A percentile compares a stretch with the other conserved stretches of the same genome.
These are phyloP conservation scores for Tremella fuciformis DNA, from an alignment of 768 basidiomycete species.

Conservation along the genomic window DNA sequence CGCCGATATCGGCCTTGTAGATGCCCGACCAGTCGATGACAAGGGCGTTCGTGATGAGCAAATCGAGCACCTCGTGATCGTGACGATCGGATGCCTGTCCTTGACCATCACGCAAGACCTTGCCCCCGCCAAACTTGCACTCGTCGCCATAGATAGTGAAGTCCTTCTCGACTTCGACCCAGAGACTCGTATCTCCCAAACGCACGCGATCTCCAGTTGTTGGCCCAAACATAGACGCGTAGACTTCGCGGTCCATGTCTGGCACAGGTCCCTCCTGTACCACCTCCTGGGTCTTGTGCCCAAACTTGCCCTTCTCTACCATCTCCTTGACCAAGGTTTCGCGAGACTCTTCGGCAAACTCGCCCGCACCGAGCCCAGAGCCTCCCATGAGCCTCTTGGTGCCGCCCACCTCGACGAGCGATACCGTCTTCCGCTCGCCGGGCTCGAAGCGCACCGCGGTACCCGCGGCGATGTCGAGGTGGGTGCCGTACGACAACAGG, in stretches of 20 bases:
- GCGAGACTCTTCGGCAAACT: conserved; percentile 51
- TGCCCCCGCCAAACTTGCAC: conserved; percentile 96
- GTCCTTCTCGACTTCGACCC: conserved; percentile 89
- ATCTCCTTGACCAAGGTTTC: conserved; percentile 45
- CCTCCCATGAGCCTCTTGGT: conserved; percentile 71
- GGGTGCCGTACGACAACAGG: conserved; percentile 64
- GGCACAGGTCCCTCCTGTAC: conserved; percentile 58
- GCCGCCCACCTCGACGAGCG: conserved; percentile 75
- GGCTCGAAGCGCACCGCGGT: conserved; percentile 97
- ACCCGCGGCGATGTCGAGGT: conserved; percentile 85
- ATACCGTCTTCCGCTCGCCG: conserved; percentile 79
- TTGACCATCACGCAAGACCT: conserved; percentile 94
- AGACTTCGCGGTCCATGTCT: conserved; percentile 56
- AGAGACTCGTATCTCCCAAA: conserved; percentile 82
- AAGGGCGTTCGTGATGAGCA: conserved; percentile 92
- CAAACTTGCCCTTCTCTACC: conserved; percentile 63
- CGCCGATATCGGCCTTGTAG: conserved; percentile 96
- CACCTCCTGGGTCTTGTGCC: conserved; percentile 57
- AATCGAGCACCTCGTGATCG: conserved; percentile 70
- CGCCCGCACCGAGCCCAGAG: conserved; percentile 64
- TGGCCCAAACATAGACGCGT: conserved; percentile 93
- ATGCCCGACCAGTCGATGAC: conserved; percentile 94
- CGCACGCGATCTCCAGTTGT: conserved; percentile 85
- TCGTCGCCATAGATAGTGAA: conserved; percentile 90
- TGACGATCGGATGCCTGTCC: conserved; percentile 78